phyloP scores from a whole-genome alignment of 768 basidiomycete species.

The Russula foetens region DNA sequence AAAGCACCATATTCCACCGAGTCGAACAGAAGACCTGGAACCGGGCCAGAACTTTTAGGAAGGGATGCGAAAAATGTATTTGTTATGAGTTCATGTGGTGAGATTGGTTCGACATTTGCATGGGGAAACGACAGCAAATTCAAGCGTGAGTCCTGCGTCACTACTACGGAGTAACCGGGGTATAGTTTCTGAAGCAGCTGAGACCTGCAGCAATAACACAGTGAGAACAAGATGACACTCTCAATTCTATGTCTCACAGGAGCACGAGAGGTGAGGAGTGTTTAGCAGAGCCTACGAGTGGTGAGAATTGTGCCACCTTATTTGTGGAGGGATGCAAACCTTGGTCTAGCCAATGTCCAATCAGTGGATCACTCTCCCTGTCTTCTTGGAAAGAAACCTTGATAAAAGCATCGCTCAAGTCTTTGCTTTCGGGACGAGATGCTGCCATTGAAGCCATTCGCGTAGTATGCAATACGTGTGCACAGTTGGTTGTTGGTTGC shows the following conservation, averaged over 20 bases:
- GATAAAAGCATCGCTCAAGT: slow-evolving; percentile 36
- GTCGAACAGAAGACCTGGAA: slow-evolving; percentile 49
- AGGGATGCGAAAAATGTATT: slow-evolving; percentile 43
- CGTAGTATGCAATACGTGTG: too few species aligned
- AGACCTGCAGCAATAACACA: slow-evolving; percentile 30
- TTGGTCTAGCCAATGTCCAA: slow-evolving; percentile 44
- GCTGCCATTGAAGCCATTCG: not conserved
- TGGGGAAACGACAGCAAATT: slow-evolving; percentile 46
- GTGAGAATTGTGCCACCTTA: not conserved
- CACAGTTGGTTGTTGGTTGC: too few species aligned
- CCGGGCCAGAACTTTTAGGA: slow-evolving; percentile 30
- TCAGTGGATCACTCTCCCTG: slow-evolving; percentile 32
- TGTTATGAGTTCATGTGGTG: slow-evolving; percentile 43
- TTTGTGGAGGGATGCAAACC: slow-evolving; percentile 27
- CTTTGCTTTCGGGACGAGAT: not conserved
- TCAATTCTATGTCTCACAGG: not conserved
- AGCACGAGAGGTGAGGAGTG: slow-evolving; percentile 36
- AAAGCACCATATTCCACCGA: slow-evolving; percentile 47
- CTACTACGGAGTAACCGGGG: slow-evolving; percentile 52
- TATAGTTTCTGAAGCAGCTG: slow-evolving; percentile 44
- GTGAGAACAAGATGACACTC: not conserved
- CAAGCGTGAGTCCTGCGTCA: slow-evolving; percentile 40
- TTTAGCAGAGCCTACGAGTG: slow-evolving; percentile 42
- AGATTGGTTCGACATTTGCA: slow-evolving; percentile 36
- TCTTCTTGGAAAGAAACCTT: slow-evolving; percentile 36